Base-by-base conservation (phyloP, 2,329 filamentous ascomycete genomes). In the Xylaria sp. region DNA sequence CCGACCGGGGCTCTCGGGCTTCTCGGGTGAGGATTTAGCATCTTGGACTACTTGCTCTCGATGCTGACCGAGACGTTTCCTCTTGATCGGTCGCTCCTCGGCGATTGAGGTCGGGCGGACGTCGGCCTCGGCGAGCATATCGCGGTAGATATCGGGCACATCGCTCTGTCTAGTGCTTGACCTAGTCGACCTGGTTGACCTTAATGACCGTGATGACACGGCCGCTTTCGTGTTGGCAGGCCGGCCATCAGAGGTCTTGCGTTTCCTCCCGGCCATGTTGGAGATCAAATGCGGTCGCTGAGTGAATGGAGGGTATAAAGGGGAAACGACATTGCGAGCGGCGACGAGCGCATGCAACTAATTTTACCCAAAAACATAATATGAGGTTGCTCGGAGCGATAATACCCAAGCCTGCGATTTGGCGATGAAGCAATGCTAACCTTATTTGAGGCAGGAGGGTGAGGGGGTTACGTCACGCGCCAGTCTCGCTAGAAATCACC, bases 51-150 rank as follows among this genome's bases (percentile, higher is more conserved):
- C 62, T 67, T 65, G 76, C 72, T 63, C 77, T 51, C 61, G 68
- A 53, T 67, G 75, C 47, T 79, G 75, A n/a, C 77, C 77, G 31
- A 79, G 77, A 13, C 79, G 75, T 66, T 73, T 78, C 69, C 84
- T 82, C 68, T 81, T 82, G 38, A 78, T 64, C 0, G 83, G 82
- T 55, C 80, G 77, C 65, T 82, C 81, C 2, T 78, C 73, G 1
- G 69, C 51, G 70, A 75, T 70, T 64, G 72, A 55, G 61, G 70
- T 63, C 29, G 74, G 64, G 47, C 75, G 74, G 31, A 84, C 77
- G n/a, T 83, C 80, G n/a, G 80, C 84, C 69, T 85, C 83, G 13
- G 76, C 76, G 38, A 86, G 79, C 83, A 86, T 83, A 67, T 85
- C 79, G 47, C 75, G 78, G 71, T 85, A 85, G 38, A 86, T 78